A percentile compares a stretch with the other conserved stretches of the same genome.
Conservation (phyloP, 371 early-diverging fungal genomes). For the Syncephalastrum contaminatum region DNA sequence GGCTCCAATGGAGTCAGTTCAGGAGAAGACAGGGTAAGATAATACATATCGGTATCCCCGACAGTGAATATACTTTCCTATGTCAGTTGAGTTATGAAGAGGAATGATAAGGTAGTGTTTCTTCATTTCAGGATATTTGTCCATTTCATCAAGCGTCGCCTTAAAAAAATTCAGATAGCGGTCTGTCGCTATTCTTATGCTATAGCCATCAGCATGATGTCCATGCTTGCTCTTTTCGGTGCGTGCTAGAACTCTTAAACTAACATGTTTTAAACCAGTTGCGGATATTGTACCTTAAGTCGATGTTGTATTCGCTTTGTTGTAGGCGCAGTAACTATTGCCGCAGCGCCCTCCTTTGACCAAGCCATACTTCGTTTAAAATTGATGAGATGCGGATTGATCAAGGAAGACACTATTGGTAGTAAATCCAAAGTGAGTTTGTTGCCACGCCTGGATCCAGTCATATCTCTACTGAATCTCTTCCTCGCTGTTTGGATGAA, state of each 20-base stretch:
- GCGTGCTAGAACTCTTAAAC: conserved; percentile 7
- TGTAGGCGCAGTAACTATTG: conserved; percentile 16
- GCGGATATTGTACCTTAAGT: conserved; percentile 15
- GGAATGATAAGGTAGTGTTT: conserved; percentile 18
- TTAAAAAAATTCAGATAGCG: conserved; percentile 15
- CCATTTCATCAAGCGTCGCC: conserved; percentile 23
- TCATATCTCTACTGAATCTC: conserved; percentile 11
- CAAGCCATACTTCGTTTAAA: conserved; percentile 17
- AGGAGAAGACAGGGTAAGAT: conserved; percentile 13
- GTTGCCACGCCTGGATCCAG: conserved; percentile 27
- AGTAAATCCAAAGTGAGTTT: neutral
- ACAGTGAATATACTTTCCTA: conserved; percentile 16
- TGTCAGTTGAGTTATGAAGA: conserved; percentile 22
- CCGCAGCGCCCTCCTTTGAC: conserved; percentile 20
- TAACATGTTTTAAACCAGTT: neutral
- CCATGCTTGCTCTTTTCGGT: conserved; percentile 13
- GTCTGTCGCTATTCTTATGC: conserved; percentile 11
- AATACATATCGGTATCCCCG: conserved; percentile 19
- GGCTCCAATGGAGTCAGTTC: neutral
- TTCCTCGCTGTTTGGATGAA: no score
- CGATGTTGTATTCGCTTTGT: conserved; percentile 16
- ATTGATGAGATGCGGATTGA: no score
- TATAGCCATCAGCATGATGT: conserved; percentile 4
- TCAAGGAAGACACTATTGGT: no score
- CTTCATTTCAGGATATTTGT: conserved; percentile 29